These are phyloP conservation scores for Paraglomus occultum DNA, from an alignment of 192 early-diverging fungal genomes.

Conservation along the genomic window DNA sequence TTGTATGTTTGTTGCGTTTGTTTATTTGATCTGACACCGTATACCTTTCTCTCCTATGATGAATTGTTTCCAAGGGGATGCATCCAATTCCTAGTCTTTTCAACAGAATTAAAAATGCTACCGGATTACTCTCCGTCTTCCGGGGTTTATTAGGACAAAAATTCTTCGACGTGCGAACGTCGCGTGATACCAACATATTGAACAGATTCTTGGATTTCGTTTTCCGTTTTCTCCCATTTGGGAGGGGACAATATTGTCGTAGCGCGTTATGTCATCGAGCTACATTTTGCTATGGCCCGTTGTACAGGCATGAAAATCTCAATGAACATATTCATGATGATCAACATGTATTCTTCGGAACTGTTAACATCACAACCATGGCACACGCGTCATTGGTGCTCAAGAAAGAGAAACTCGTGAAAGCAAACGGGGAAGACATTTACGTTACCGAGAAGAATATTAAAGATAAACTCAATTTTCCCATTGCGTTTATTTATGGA, in stretches of 20 bases:
- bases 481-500: constrained; percentile 40
- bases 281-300: constrained; percentile 34
- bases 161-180: constrained; percentile 25
- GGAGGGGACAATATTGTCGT: constrained; percentile 36
- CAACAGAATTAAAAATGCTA: constrained; percentile 12
- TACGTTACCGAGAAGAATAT: constrained; percentile 35
- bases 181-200: constrained; percentile 31
- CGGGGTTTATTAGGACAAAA: constrained; percentile 10
- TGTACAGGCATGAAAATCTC: constrained; percentile 42
- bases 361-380: constrained; percentile 37
- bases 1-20: not conserved
- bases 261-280: constrained; percentile 41
- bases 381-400: constrained; percentile 26
- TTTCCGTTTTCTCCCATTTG: constrained; percentile 38
- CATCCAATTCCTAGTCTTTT: constrained; percentile 9
- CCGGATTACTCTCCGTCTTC: not conserved
- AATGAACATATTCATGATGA: constrained; percentile 41
- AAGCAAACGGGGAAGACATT: constrained; percentile 30
- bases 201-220: constrained; percentile 35
- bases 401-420: constrained; percentile 30
- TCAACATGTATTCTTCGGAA: constrained; percentile 34
- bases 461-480: constrained; percentile 33
- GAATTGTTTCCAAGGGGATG: constrained; percentile 4
- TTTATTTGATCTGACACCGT: not conserved
- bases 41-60: not conserved